A percentile compares a stretch with the other conserved stretches of the same genome.
Conservation (phyloP, 805 yeast genomes). For the Sporopachydermia lactativora region DNA sequence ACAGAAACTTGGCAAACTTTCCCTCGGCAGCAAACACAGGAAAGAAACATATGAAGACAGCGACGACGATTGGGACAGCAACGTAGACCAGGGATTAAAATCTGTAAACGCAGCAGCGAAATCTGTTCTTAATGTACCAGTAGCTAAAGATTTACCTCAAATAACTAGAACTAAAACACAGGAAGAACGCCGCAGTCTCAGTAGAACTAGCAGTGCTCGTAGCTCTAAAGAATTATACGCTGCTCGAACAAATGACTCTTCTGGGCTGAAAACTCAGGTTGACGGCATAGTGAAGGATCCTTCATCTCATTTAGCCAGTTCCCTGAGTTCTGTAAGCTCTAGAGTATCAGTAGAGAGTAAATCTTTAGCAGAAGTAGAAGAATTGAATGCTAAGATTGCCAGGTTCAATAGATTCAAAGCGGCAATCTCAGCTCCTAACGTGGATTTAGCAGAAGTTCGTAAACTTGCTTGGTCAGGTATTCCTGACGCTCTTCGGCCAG, state of each 20-base stretch:
- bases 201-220: neutral
- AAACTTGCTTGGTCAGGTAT: conserved; percentile 91
- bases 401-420: conserved; percentile 55
- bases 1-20: conserved; percentile 9
- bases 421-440: conserved; percentile 36
- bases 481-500: conserved; percentile 66
- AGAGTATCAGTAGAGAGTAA: conserved; percentile 17
- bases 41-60: conserved; percentile 41
- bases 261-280: conserved; percentile 16
- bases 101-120: conserved; percentile 5
- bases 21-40: conserved; percentile 2
- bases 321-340: conserved; percentile 13
- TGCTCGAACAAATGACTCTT: conserved; percentile 5
- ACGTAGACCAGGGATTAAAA: conserved; percentile 26
- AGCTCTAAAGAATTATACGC: neutral
- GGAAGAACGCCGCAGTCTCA: conserved; percentile 9
- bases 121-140: conserved; percentile 5
- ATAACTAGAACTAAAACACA: conserved; percentile 12
- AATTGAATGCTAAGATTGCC: conserved; percentile 42
- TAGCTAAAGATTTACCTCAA: conserved; percentile 5
- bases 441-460: conserved; percentile 57
- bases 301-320: conserved; percentile 14
- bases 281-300: conserved; percentile 30
- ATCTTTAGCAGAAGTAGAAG: conserved; percentile 33
- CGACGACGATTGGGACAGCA: conserved; percentile 92